A percentile compares a stretch with the other conserved stretches of the same genome.
These are phyloP conservation scores for Viridothelium virens DNA, from an alignment of 495 filamentous ascomycete genomes.

Conservation along the genomic window DNA sequence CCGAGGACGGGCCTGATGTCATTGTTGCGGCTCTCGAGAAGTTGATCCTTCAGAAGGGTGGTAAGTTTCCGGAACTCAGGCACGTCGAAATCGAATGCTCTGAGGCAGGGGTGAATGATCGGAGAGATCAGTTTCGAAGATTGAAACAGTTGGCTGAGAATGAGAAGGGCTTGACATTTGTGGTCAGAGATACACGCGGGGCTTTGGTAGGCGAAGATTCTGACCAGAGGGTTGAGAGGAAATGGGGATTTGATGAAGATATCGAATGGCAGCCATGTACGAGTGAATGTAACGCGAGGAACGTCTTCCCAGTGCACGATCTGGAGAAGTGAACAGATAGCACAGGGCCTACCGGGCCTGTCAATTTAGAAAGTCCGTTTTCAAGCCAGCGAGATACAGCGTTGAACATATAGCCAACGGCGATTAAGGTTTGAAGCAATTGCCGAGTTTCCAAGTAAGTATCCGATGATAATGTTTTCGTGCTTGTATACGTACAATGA, in stretches of 20 bases:
- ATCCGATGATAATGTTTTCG: neutral
- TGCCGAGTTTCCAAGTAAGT: too few relatives aligned
- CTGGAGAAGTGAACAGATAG: neutral
- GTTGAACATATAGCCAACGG: neutral
- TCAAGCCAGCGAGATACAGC: neutral
- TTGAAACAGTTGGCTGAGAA: neutral
- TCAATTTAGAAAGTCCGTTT: neutral
- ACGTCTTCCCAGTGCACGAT: neutral
- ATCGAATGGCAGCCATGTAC: neutral
- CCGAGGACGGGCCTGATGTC: neutral
- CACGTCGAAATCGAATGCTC: neutral
- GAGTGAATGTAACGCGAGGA: neutral
- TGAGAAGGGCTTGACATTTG: neutral
- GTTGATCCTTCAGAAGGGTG: neutral
- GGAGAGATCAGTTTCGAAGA: neutral
- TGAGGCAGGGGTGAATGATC: neutral
- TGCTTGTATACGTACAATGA: neutral
- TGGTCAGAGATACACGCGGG: neutral
- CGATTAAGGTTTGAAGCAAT: too few relatives aligned
- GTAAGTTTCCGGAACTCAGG: neutral
- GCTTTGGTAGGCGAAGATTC: neutral
- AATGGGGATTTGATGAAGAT: slow-evolving; percentile 10
- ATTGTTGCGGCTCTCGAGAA: neutral
- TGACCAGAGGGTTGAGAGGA: neutral
- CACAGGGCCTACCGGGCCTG: too few relatives aligned